Evolutionary conservation across 2,329 filamentous ascomycete genomes (phyloP).

Genomic region (Pyrenochaeta sp.): DNA sequence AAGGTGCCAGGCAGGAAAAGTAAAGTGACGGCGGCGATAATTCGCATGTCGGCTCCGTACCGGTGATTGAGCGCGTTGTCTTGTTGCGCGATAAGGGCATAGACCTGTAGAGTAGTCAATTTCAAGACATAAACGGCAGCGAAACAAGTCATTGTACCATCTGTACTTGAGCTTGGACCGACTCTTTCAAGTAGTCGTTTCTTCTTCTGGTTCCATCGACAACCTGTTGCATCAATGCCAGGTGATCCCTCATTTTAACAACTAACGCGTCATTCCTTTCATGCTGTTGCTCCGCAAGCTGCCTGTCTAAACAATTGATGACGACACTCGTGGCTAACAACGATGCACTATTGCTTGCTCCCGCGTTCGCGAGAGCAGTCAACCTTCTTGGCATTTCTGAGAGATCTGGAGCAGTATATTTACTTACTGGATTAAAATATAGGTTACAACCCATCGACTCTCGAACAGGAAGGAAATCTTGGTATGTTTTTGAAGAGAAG

Average conservation of each 20-base stretch:
- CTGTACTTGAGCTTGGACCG: constrained; percentile 7
- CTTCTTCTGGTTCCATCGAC: constrained; percentile 1
- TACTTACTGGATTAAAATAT: constrained; percentile 1
- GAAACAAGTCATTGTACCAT: too few relatives aligned
- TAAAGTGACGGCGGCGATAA: constrained; percentile 30
- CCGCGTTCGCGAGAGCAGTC: constrained; percentile 8
- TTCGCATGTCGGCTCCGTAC: constrained; percentile 31
- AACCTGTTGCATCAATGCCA: constrained; percentile 5
- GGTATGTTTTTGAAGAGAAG: constrained; percentile 2
- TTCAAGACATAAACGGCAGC: too few relatives aligned
- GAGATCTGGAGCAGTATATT: not conserved
- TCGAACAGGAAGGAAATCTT: constrained; percentile 5
- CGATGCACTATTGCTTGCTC: constrained; percentile 3
- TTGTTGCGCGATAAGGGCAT: constrained; percentile 24
- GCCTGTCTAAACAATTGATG: not conserved
- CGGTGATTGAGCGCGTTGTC: constrained; percentile 28
- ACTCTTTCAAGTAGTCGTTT: constrained; percentile 12
- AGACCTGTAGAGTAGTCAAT: too few relatives aligned
- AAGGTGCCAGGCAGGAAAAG: constrained; percentile 33
- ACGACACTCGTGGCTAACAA: not conserved
- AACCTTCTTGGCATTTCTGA: constrained; percentile 7
- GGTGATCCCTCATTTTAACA: not conserved
- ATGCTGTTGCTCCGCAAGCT: not conserved
- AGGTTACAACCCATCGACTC: constrained; percentile 11
- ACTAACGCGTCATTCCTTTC: not conserved